These are phyloP conservation scores for Hymenoscyphus infarciens DNA, from an alignment of 2,329 filamentous ascomycete genomes.

Conservation along the genomic window DNA sequence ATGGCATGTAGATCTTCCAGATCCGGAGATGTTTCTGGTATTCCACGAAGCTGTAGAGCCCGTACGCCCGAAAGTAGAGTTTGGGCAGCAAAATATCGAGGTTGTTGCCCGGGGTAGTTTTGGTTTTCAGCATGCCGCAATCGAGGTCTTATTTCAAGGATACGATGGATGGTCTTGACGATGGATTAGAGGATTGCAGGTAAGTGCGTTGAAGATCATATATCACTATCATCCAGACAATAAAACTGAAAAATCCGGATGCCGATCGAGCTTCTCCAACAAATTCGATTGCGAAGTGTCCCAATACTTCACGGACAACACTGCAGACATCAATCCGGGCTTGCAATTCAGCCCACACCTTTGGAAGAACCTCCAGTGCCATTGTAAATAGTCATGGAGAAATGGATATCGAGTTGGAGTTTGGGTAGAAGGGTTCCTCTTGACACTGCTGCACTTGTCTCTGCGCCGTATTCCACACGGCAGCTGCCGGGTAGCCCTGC, in stretches of 20 bases:
- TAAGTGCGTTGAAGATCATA: neutral
- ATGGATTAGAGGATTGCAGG: neutral
- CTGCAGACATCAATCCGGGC: neutral
- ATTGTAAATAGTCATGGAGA: neutral
- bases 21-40: neutral
- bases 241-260: neutral
- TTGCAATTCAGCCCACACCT: neutral
- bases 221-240: constrained; percentile 1
- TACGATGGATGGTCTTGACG: neutral
- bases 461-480: too few species aligned
- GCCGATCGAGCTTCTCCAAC: neutral
- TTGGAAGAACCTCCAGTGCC: neutral
- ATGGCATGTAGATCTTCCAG: neutral
- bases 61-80: neutral
- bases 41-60: neutral
- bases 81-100: neutral
- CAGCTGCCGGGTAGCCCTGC: too few species aligned
- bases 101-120: neutral
- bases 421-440: neutral
- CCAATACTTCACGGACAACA: neutral
- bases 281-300: neutral
- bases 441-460: too few species aligned
- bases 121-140: neutral
- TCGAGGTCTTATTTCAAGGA: neutral
- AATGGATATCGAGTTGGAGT: neutral